phyloP scores from a whole-genome alignment of 805 yeast genomes.

The Candida tibetensis region DNA sequence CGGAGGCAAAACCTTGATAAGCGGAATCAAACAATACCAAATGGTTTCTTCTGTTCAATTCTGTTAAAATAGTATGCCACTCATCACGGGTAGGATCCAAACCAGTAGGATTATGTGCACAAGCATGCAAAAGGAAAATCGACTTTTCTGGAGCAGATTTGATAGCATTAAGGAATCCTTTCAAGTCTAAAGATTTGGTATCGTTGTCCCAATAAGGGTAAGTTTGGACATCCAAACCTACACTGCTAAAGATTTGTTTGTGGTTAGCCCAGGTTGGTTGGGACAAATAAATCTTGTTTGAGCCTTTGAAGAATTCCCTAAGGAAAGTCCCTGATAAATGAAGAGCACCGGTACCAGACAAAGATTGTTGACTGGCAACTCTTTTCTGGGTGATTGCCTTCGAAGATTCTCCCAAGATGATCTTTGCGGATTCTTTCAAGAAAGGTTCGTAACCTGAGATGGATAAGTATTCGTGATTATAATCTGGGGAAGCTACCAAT shows the following conservation, averaged over 20 bases:
- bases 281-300: constrained; percentile 62
- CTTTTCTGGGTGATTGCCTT: constrained; percentile 47
- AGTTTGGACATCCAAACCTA: constrained; percentile 62
- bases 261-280: constrained; percentile 99
- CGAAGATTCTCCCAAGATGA: constrained; percentile 65
- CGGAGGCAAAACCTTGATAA: constrained; percentile 96
- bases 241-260: constrained; percentile 69
- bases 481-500: constrained; percentile 55
- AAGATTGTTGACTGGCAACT: constrained; percentile 66
- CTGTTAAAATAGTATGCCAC: constrained; percentile 71
- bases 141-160: constrained; percentile 71
- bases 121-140: constrained; percentile 80
- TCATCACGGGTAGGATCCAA: constrained; percentile 83
- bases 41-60: constrained; percentile 59
- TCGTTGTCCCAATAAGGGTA: constrained; percentile 87
- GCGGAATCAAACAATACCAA: constrained; percentile 90
- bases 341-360: constrained; percentile 89
- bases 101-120: constrained; percentile 98
- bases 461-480: constrained; percentile 87
- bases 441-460: constrained; percentile 73
- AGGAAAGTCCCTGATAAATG: constrained; percentile 81
- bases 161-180: constrained; percentile 64
- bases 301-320: constrained; percentile 46
- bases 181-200: constrained; percentile 67
- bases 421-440: constrained; percentile 66